Percentiles rank a stretch among this genome's conserved stretches.
Evolutionary conservation across 352 stramenopile genomes (phyloP).

Genomic region (Phytophthora foliorum): DNA sequence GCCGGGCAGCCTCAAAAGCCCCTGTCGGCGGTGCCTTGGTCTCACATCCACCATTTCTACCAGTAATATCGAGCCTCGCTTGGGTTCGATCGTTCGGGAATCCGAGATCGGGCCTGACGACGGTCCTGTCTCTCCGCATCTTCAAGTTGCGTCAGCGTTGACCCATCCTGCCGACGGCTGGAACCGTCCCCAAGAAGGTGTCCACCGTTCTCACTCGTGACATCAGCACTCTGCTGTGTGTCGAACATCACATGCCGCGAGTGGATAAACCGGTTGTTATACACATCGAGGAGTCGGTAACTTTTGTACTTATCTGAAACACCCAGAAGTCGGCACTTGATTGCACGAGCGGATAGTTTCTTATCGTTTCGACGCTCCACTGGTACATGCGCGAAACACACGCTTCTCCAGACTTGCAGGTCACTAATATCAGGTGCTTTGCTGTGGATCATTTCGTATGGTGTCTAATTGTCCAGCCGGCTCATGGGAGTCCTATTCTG

Average conservation of each 20-base stretch:
- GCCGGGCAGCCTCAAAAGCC: too few relatives aligned
- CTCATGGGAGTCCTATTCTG: slow-evolving; percentile 14
- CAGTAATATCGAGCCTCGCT: too few relatives aligned
- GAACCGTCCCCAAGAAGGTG: too few relatives aligned
- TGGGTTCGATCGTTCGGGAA: too few relatives aligned
- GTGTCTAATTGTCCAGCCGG: slow-evolving; percentile 6
- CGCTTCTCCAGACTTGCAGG: background rate
- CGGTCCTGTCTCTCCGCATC: too few relatives aligned
- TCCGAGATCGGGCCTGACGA: too few relatives aligned
- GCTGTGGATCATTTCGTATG: slow-evolving; percentile 6
- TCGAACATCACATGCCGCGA: slow-evolving; percentile 8
- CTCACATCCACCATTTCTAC: too few relatives aligned
- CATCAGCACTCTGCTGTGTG: background rate
- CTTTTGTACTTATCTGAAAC: slow-evolving; percentile 20
- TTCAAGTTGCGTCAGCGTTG: too few relatives aligned
- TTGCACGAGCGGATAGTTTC: slow-evolving; percentile 2
- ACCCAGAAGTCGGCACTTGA: slow-evolving; percentile 15
- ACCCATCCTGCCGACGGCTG: too few relatives aligned
- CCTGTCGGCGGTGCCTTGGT: too few relatives aligned
- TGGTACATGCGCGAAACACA: slow-evolving; percentile 16
- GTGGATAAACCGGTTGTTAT: slow-evolving; percentile 6
- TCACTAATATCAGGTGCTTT: slow-evolving; percentile 1
- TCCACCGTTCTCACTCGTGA: too few relatives aligned
- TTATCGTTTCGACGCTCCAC: slow-evolving; percentile 4
- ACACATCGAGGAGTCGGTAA: slow-evolving; percentile 3